Conservation (phyloP, 371 early-diverging fungal genomes). For the Dichotomocladium elegans region DNA sequence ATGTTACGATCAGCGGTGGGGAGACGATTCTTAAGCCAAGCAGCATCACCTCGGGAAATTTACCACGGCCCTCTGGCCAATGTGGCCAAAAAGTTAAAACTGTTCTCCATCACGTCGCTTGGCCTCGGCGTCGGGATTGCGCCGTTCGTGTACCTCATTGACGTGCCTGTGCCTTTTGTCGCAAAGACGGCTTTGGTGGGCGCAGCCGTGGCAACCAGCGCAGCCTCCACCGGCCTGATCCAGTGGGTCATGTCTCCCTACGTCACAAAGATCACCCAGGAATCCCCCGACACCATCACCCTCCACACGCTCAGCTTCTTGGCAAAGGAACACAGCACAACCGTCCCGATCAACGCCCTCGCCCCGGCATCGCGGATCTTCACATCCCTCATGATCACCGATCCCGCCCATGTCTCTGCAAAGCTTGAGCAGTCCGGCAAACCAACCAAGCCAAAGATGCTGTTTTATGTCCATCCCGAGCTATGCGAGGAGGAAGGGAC, state of each 20-base stretch:
- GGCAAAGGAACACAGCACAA: conserved; percentile 45
- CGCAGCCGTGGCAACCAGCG: conserved; percentile 58
- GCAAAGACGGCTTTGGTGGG: conserved; percentile 57
- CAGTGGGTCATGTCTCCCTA: conserved; percentile 67
- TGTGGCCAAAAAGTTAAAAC: conserved; percentile 57
- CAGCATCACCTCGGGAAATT: conserved; percentile 11
- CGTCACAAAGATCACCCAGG: conserved; percentile 53
- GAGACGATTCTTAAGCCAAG: neutral
- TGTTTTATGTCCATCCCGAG: conserved; percentile 58
- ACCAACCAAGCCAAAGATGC: conserved; percentile 40
- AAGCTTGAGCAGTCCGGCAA: conserved; percentile 24
- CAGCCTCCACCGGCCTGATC: conserved; percentile 56
- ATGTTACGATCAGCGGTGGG: neutral
- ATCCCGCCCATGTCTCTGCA: conserved; percentile 32
- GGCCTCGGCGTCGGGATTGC: conserved; percentile 53
- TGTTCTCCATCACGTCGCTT: conserved; percentile 59
- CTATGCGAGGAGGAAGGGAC: conserved; percentile 40
- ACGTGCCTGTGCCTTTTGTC: conserved; percentile 56
- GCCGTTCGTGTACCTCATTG: conserved; percentile 58
- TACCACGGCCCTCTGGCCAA: conserved; percentile 57
- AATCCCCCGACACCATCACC: conserved; percentile 20
- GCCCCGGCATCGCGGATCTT: conserved; percentile 57
- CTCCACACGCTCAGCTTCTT: conserved; percentile 30
- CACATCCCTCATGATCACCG: conserved; percentile 45
- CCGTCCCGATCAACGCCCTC: conserved; percentile 46